A percentile compares a stretch with the other conserved stretches of the same genome.
Evolutionary conservation across 495 filamentous ascomycete genomes (phyloP).

Genomic region (Penicillium canariense): DNA sequence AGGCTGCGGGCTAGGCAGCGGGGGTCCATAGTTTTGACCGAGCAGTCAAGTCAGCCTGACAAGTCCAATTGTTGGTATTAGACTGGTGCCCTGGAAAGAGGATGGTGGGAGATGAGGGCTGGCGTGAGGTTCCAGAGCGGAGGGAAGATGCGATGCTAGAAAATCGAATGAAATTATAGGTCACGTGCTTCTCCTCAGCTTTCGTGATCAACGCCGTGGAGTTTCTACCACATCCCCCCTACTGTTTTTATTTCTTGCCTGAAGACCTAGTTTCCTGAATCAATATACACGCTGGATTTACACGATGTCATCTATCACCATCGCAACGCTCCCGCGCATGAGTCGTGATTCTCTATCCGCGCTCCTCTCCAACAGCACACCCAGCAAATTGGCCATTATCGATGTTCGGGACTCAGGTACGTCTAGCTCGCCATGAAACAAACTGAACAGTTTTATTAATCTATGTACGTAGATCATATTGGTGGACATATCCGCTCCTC

Average conservation of each 20-base stretch:
- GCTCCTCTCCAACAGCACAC: constrained; percentile 32
- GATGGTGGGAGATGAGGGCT: constrained; percentile 5
- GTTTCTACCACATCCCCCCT: neutral
- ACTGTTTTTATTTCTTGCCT: neutral
- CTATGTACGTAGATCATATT: constrained; percentile 64
- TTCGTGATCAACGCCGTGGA: neutral
- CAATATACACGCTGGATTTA: neutral
- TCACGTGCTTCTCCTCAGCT: constrained; percentile 21
- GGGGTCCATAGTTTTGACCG: constrained; percentile 32
- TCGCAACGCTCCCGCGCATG: constrained; percentile 63
- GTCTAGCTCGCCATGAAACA: neutral
- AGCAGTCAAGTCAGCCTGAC: neutral
- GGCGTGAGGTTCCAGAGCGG: constrained; percentile 6
- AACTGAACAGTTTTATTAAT: neutral
- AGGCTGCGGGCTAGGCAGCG: constrained; percentile 36
- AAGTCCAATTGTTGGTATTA: constrained; percentile 3
- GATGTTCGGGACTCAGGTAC: constrained; percentile 84
- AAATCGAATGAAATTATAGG: constrained; percentile 28
- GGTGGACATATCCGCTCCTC: constrained; percentile 83
- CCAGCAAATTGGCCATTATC: constrained; percentile 64
- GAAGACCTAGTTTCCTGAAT: neutral
- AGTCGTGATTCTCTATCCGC: constrained; percentile 59
- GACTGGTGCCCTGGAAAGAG: neutral
- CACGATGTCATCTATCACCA: constrained; percentile 54
- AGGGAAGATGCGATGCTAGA: constrained; percentile 10